A percentile compares a stretch with the other conserved stretches of the same genome.
Conservation (phyloP, 805 yeast genomes). For the Barnettozyma botsteinii region DNA sequence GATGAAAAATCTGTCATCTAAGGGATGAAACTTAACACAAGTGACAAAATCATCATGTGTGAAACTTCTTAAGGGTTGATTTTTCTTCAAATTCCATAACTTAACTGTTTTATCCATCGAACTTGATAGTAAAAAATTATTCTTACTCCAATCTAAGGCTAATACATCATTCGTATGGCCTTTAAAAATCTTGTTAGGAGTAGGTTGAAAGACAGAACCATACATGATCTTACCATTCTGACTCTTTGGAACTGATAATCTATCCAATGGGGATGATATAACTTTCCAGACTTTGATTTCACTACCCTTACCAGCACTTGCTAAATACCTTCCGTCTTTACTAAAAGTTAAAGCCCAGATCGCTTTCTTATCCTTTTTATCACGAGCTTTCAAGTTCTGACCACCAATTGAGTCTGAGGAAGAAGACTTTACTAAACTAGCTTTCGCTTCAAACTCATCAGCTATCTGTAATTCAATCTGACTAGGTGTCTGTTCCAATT, state of each 20-base stretch:
- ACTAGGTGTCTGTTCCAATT: neutral
- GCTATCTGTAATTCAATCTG: constrained; percentile 3
- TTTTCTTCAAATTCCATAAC: constrained; percentile 78
- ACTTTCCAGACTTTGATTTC: constrained; percentile 71
- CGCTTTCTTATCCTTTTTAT: constrained; percentile 31
- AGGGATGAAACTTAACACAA: constrained; percentile 71
- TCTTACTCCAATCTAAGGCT: constrained; percentile 84
- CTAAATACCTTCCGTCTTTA: constrained; percentile 74
- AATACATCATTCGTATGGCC: constrained; percentile 71
- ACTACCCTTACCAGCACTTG: constrained; percentile 78
- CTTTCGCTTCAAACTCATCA: constrained; percentile 5
- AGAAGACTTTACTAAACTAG: neutral
- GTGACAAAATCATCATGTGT: constrained; percentile 80
- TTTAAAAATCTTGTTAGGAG: constrained; percentile 51
- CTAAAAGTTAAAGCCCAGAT: constrained; percentile 74
- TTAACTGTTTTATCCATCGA: constrained; percentile 82
- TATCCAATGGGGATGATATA: constrained; percentile 62
- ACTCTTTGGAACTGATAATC: constrained; percentile 30
- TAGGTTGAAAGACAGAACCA: constrained; percentile 75
- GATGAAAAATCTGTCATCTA: constrained; percentile 80
- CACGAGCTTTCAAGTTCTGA: constrained; percentile 10
- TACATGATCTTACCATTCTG: constrained; percentile 25
- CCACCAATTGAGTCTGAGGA: constrained; percentile 9
- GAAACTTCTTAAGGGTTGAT: constrained; percentile 56
- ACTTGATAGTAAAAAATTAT: constrained; percentile 71